Evolutionary conservation across 1,139 yeast species (phyloP), one percentile per base, ranked within the genome.

Genomic region (Candida pseudoviswanathii): DNA sequence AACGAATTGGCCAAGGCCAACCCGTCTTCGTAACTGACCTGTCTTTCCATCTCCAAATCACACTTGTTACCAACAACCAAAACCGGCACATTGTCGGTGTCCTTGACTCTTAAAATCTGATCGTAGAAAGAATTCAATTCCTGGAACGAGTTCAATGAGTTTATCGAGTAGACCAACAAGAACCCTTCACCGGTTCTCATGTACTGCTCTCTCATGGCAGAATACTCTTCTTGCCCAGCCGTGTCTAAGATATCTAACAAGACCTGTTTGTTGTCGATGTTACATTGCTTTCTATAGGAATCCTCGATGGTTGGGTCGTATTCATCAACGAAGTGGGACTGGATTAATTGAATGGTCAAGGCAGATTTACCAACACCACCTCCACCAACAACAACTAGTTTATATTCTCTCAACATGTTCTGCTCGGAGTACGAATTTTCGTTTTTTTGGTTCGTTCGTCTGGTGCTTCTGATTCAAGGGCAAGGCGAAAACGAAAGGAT

Each of bases 351-450:
- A 57, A 92, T 91, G 48, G 97, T 92, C 56, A 92, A 75, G 7
- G 98, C 98, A 8, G 96, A 89, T 68, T 94, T 94, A 71, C 99
- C 99, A 52, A 94, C 98, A 69, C 97, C 97, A 69, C 98, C 98
- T 45, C 97, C 98, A 50, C 98, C 98, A 47, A 94, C 96, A 50
- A 94, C 97, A 22, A 92, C 97, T 55, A 94, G 74, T 65, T 92
- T 90, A 68, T 86, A 90, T 67, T 87, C 95, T 66, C 85, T 76
- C 58, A 80, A 66, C 70, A 65, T 74, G 46, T 42, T 56, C 16
- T 50, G 37, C 4, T 26, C 30, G 30, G 30, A 27, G 40, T 37
- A 43, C 26, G 11, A 3, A 16, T 10, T 2, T 25, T 9, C 21
- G 22, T 44, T 27, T 24, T 6, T 24, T 30, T 36, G 22, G 11